These are phyloP conservation scores for Balakata baccata DNA, from an alignment of 345 rosid species.

Conservation along the genomic window DNA sequence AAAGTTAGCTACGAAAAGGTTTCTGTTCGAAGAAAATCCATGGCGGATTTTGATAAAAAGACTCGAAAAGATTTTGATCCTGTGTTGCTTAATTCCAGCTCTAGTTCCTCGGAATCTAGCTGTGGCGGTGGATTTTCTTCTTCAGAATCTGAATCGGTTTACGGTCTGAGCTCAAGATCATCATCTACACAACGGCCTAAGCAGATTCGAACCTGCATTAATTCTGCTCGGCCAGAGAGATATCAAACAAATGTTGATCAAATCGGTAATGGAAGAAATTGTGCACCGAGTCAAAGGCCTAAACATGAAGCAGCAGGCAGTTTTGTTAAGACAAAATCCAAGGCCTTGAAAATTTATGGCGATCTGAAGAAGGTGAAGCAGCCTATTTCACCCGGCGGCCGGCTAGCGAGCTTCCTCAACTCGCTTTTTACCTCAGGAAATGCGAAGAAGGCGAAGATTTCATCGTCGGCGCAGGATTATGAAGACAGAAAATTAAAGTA, in stretches of 20 bases:
- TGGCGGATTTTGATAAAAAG: conserved; percentile 15
- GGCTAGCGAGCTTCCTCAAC: conserved; percentile 34
- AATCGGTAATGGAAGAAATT: not conserved
- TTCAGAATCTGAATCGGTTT: conserved; percentile 22
- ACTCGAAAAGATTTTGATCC: not conserved
- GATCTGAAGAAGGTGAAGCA: conserved; percentile 35
- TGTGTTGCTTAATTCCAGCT: conserved; percentile 22
- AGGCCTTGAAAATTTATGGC: conserved; percentile 30
- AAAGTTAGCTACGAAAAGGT: conserved; percentile 27
- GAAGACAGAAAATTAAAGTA: conserved; percentile 19
- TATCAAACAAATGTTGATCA: not conserved
- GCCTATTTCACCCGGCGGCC: conserved; percentile 34
- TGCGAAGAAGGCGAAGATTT: conserved; percentile 29
- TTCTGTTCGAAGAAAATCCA: conserved; percentile 12
- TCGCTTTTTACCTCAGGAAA: conserved; percentile 28
- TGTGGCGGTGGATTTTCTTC: conserved; percentile 28
- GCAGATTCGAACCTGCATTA: conserved; percentile 14
- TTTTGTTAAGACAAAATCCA: conserved; percentile 28
- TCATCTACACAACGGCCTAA: conserved; percentile 23
- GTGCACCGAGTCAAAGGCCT: conserved; percentile 11
- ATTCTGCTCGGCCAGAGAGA: conserved; percentile 12
- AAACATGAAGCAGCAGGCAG: conserved; percentile 18
- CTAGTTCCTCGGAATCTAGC: conserved; percentile 27
- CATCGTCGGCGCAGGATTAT: not conserved
- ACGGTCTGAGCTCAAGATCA: conserved; percentile 20